Evolutionary conservation across 2,329 filamentous ascomycete species (phyloP), one percentile per base, ranked within the genome.

Genomic region (Basipetospora chlamydospora): DNA sequence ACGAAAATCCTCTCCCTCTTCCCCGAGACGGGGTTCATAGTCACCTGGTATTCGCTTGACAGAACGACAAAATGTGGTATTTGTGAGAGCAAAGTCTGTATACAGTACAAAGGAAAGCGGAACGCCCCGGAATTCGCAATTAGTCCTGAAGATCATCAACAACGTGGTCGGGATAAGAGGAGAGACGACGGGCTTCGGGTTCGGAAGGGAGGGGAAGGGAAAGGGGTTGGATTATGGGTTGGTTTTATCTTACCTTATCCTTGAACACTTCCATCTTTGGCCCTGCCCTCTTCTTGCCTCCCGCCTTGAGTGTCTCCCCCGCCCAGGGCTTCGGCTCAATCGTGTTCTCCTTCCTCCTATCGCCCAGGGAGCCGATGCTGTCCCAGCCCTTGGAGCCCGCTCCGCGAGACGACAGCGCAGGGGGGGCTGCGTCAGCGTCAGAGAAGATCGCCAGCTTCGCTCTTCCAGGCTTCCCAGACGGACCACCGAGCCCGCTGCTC

Each of bases 61-160:
- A 80, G 59, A 70, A 80, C 67, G 60, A 78, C 62, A 61, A 76
- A 70, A 60, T 71, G 71, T 60, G 74, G 63, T 62, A 76, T 67
- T 61, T 71, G 70, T 51, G 66, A 59, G 51, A 67, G 60, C 57
- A 65, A 52, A 58, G 64, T 71, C 73, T 77, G 65, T 56, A 57
- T 47, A 64, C 55, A 52, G 59, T 53, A 60, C 50, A 58, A 47
- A 56, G 53, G 52, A 47, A 51, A 49, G 45, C 49, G 33, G 32
- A 30, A 30, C 49, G 44, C 47, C 51, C 50, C 32, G 35, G 31
- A 30, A 37, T 69, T 73, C 70, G 58, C 69, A 55, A 88, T 95
- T 94, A 95, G 87, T 94, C 86, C 87, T 95, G n/a, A 73, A 73
- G 67, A 71, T 77, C 68, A 86, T 90, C 84, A 90, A 90, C 73